A percentile compares a stretch with the other conserved stretches of the same genome.
These are phyloP conservation scores for Nevesoporus exiguus DNA, from an alignment of 768 basidiomycete species.

Conservation along the genomic window DNA sequence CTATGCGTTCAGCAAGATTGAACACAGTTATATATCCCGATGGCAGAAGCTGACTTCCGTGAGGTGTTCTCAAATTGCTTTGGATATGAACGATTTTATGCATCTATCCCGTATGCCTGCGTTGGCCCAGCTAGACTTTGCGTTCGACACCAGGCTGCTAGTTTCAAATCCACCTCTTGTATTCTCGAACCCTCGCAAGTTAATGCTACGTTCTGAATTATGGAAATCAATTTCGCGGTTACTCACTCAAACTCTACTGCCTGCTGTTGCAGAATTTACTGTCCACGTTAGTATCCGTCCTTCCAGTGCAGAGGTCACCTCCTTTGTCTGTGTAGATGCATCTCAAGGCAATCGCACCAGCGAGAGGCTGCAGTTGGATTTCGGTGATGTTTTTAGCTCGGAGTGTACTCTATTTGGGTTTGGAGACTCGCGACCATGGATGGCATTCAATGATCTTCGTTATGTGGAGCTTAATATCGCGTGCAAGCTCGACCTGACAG, in stretches of 20 bases:
- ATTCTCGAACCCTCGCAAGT: neutral
- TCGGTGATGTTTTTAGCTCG: neutral
- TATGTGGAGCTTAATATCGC: neutral
- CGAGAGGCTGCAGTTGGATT: neutral
- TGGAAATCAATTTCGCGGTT: neutral
- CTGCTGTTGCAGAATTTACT: neutral
- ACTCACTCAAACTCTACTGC: neutral
- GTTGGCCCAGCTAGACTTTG: neutral
- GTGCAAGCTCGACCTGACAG: neutral
- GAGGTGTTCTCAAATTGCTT: neutral
- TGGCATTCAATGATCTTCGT: neutral
- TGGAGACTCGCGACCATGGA: neutral
- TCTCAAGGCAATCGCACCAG: neutral
- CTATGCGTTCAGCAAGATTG: too few relatives aligned
- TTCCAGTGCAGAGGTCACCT: neutral
- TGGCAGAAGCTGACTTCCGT: neutral
- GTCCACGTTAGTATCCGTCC: neutral
- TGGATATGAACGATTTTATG: neutral
- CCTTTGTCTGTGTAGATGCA: neutral
- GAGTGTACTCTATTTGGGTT: neutral
- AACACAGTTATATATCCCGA: neutral
- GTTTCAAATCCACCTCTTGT: neutral
- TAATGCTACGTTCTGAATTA: neutral
- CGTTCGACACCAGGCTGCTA: too few relatives aligned
- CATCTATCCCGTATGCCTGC: slow-evolving; percentile 3